These are phyloP conservation scores for Neofusicoccum ribis DNA, from an alignment of 2,329 filamentous ascomycete species.

Conservation along the genomic window DNA sequence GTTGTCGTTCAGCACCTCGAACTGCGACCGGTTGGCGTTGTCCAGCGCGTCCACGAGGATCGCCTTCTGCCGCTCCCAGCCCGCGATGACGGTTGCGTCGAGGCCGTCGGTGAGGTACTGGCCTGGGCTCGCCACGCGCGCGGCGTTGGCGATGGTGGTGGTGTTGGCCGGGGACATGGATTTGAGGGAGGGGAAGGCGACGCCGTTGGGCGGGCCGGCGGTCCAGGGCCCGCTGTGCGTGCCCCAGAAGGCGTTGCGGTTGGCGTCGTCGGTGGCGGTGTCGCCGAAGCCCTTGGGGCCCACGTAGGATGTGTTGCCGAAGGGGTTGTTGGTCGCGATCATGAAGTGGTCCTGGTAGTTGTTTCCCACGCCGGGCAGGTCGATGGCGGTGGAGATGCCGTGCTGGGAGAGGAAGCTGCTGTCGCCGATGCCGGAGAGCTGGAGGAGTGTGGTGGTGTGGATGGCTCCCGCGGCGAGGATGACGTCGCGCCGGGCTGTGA, in stretches of 20 bases:
- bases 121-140: background rate
- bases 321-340: constrained; percentile 28
- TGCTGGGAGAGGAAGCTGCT: constrained; percentile 31
- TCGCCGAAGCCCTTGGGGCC: constrained; percentile 1
- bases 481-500: constrained; percentile 50
- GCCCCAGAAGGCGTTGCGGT: background rate
- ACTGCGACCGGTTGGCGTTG: constrained; percentile 8
- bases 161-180: background rate
- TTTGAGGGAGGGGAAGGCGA: constrained; percentile 18
- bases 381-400: constrained; percentile 27
- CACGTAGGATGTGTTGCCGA: background rate
- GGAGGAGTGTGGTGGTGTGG: constrained; percentile 60
- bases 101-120: background rate
- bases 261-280: background rate
- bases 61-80: constrained; percentile 14
- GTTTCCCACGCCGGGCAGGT: constrained; percentile 33
- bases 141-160: background rate
- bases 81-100: constrained; percentile 7
- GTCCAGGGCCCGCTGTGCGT: constrained; percentile 8
- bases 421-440: constrained; percentile 62
- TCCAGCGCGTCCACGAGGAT: background rate
- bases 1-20: constrained; percentile 21
- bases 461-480: constrained; percentile 61
- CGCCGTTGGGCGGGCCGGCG: constrained; percentile 16
- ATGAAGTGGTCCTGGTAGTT: constrained; percentile 34